Conservation (phyloP, 2,329 filamentous ascomycete species). For the Colletotrichum melonis region DNA sequence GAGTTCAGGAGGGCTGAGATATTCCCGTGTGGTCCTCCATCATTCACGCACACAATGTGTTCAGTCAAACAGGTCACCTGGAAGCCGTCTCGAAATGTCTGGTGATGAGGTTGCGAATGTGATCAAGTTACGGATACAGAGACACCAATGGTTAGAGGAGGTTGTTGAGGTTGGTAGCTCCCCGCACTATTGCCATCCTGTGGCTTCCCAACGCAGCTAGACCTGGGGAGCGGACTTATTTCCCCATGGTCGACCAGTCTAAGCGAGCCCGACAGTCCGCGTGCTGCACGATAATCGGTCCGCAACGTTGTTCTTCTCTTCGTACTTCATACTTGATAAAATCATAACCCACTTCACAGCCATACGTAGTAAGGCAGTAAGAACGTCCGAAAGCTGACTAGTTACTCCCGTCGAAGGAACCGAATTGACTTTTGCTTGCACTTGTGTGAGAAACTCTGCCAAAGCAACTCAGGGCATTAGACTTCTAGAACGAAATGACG, state of each 20-base stretch:
- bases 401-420: not conserved
- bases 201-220: not conserved
- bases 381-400: not conserved
- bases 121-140: not conserved
- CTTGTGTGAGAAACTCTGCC: not conserved
- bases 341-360: not conserved
- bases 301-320: not conserved
- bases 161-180: not conserved
- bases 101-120: not conserved
- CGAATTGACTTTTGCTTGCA: not conserved
- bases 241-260: not conserved
- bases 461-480: not conserved
- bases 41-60: not conserved
- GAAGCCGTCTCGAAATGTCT: not conserved
- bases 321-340: not conserved
- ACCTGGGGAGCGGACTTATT: not conserved
- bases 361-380: not conserved
- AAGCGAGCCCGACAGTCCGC: not conserved
- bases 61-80: not conserved
- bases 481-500: conserved; percentile 13
- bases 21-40: not conserved
- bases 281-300: not conserved
- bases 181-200: not conserved
- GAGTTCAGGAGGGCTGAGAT: not conserved
- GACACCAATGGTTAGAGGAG: not conserved